phyloP scores from a whole-genome alignment of 371 early-diverging fungal species.

The Entomophthora muscae region DNA sequence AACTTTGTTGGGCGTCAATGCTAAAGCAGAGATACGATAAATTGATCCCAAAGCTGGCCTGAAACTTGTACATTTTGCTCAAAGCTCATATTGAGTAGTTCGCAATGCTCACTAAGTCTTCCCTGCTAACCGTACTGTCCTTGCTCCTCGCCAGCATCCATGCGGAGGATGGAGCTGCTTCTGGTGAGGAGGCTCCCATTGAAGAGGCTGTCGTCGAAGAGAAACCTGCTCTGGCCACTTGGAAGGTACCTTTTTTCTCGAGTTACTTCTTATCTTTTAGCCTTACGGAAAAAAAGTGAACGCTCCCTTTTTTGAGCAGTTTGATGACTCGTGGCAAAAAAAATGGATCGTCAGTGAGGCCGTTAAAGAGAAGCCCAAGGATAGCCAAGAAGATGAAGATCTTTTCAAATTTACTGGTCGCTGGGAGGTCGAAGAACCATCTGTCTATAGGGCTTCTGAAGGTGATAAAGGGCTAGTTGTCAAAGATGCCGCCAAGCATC shows the following conservation, averaged over 20 bases:
- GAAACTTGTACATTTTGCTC: not conserved
- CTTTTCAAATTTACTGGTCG: conserved; percentile 39
- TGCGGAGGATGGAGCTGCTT: not conserved
- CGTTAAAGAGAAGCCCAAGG: conserved; percentile 28
- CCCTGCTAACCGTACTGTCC: not conserved
- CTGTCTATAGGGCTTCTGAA: conserved; percentile 26
- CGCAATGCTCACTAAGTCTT: not conserved
- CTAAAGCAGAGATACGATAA: not conserved
- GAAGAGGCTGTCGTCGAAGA: not conserved
- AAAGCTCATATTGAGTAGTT: not conserved
- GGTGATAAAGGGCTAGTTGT: conserved; percentile 51
- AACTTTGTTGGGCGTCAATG: not conserved
- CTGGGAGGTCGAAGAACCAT: conserved; percentile 53
- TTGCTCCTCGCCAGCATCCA: not conserved
- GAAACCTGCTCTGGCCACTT: not conserved
- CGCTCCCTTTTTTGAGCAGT: conserved; percentile 57
- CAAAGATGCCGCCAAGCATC: conserved; percentile 57
- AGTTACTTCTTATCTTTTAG: conserved; percentile 8
- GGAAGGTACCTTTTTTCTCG: not conserved
- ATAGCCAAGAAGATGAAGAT: conserved; percentile 27
- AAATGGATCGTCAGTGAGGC: conserved; percentile 50
- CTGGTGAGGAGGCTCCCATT: not conserved
- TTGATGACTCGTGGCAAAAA: conserved; percentile 25
- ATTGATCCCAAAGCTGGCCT: not conserved
- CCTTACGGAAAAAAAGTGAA: conserved; percentile 16